Base-by-base conservation (phyloP, 805 yeast genomes). In the Starmerella geochares region DNA sequence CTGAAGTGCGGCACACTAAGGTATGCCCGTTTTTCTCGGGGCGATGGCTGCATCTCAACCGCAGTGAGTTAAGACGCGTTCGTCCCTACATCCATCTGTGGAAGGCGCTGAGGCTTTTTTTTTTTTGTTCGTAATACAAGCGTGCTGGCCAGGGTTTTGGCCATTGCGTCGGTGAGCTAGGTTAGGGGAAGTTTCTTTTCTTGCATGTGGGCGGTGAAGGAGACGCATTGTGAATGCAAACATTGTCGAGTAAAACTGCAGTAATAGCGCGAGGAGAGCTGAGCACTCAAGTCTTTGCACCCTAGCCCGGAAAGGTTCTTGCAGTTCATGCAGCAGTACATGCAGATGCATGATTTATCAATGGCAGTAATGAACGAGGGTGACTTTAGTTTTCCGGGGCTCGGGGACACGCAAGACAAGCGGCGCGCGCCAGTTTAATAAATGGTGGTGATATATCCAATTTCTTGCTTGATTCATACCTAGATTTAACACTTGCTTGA, bases 321-420 rank as follows among this genome's bases (percentile, higher is more conserved):
- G 42, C 29, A 38, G 42, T 6, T 5, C 20, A 10, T 11, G 40
- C 42, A 38, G 42, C 29, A 17, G 20, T 38, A 24, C 42, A 38
- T 24, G 42, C 42, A 38, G 42, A 23, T 38, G 42, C 42, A 38
- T 23, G 28, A 36, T 38, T 24, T 38, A 38, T 38, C 42, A 16
- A 38, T 38, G 28, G 29, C 29, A 38, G 29, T n/a, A 38, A 24
- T 24, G 42, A 38, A 24, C 29, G 42, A 38, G 42, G 42, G 42
- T 38, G 42, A 38, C 13, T 24, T 4, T 38, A 38, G 42, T 23
- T 38, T 6, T n/a, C 31, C 42, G 42, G 42, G 42, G 42, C 42
- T 38, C 42, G 42, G 42, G 20, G 29, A 9, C 42, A 38, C 20
- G 29, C 29, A n/a, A n/a, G 13, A 16, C 19, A 33, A n/a, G 42